These are phyloP conservation scores for Lentinula lateritia DNA, from an alignment of 768 basidiomycete species.

Conservation along the genomic window DNA sequence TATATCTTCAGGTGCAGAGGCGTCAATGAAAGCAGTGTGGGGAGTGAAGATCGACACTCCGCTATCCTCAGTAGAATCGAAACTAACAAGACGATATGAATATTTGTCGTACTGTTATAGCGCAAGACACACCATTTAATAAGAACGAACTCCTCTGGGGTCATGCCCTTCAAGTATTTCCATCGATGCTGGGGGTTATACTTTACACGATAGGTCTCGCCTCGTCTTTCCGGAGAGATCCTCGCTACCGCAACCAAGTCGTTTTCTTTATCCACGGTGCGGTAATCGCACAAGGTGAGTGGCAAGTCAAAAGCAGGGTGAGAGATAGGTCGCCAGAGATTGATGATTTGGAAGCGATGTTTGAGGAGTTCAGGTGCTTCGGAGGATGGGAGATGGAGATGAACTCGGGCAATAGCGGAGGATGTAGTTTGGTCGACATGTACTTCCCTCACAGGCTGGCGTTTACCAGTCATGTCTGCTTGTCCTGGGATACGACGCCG, in stretches of 20 bases:
- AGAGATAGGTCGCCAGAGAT: constrained; percentile 28
- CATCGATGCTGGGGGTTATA: constrained; percentile 25
- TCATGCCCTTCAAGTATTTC: constrained; percentile 18
- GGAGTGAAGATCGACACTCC: constrained; percentile 43
- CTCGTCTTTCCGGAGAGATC: constrained; percentile 23
- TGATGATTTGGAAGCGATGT: constrained; percentile 26
- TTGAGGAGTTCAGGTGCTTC: constrained; percentile 18
- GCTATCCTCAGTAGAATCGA: constrained; percentile 33
- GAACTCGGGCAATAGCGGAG: constrained; percentile 20
- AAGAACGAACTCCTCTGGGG: constrained; percentile 20
- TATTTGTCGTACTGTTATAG: not conserved
- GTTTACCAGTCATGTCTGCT: constrained; percentile 15
- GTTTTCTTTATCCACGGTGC: constrained; percentile 15
- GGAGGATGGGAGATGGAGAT: constrained; percentile 20
- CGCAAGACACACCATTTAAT: constrained; percentile 23
- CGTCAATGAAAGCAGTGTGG: constrained; percentile 47
- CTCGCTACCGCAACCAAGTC: constrained; percentile 22
- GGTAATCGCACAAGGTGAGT: constrained; percentile 24
- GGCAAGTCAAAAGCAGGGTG: constrained; percentile 23
- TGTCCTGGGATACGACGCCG: constrained; percentile 18
- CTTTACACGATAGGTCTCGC: constrained; percentile 25
- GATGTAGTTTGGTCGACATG: constrained; percentile 26
- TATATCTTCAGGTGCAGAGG: constrained; percentile 35
- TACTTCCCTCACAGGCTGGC: constrained; percentile 36
- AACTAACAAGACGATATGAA: constrained; percentile 19